Conservation (phyloP, 345 rosid genomes). For the Camelina neglecta region DNA sequence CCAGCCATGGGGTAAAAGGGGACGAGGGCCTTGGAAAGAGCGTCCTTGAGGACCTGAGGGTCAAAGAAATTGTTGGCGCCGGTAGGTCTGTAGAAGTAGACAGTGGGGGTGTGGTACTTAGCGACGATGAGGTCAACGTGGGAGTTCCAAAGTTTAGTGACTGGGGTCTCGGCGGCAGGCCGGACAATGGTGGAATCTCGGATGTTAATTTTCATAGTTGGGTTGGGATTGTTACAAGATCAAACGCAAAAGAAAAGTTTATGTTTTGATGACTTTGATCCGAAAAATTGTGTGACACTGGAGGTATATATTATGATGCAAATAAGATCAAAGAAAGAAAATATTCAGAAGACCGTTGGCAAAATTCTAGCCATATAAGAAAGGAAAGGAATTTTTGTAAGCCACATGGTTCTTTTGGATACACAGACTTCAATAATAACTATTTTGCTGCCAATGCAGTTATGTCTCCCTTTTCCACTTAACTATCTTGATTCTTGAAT, state of each 20-base stretch:
- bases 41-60: conserved; percentile 60
- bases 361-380: no score
- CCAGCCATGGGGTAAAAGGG: conserved; percentile 98
- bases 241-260: background rate
- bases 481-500: no score
- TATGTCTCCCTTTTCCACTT: no score
- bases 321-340: no score
- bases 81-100: conserved; percentile 83
- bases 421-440: no score
- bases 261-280: background rate
- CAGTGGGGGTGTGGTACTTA: conserved; percentile 89
- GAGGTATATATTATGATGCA: no score
- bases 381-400: no score
- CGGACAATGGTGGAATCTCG: conserved; percentile 71
- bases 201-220: conserved; percentile 63
- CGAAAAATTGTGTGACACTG: background rate
- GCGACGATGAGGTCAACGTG: conserved; percentile 90
- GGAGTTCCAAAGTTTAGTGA: conserved; percentile 70
- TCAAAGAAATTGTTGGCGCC: conserved; percentile 71
- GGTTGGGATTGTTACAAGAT: background rate
- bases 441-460: no score
- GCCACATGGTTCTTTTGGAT: no score
- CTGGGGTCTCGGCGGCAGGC: conserved; percentile 74
- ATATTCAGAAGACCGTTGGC: no score
- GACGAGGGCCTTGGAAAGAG: conserved; percentile 74